Evolutionary conservation across 2,329 filamentous ascomycete genomes (phyloP).

Genomic region (Macrophomina pseudophaseolina): DNA sequence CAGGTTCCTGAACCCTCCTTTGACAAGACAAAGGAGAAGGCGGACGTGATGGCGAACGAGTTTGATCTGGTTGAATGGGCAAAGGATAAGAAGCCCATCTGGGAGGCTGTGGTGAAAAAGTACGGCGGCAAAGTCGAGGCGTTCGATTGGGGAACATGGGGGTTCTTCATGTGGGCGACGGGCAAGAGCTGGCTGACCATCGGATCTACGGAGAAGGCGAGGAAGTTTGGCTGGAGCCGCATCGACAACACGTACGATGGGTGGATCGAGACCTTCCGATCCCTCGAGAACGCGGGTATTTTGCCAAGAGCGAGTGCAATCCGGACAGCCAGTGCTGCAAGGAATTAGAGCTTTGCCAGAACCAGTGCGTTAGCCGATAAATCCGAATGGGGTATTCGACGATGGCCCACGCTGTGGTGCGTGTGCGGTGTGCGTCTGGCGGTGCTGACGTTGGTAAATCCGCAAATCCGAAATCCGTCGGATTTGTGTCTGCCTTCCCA

Average conservation of each 20-base stretch:
- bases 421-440: not conserved
- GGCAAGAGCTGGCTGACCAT: conserved; percentile 22
- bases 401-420: not conserved
- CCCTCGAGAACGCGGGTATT: conserved; percentile 15
- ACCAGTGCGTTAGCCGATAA: conserved; percentile 1
- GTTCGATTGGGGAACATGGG: conserved; percentile 14
- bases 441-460: not conserved
- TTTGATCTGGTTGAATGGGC: conserved; percentile 11
- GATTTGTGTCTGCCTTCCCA: not conserved
- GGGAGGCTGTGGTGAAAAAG: conserved; percentile 10
- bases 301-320: not conserved
- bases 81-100: conserved; percentile 10
- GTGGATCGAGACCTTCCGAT: conserved; percentile 18
- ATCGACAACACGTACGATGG: conserved; percentile 8
- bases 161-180: conserved; percentile 14
- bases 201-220: not conserved
- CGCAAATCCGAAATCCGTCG: conserved; percentile 14
- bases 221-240: conserved; percentile 7
- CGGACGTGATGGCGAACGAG: conserved; percentile 6
- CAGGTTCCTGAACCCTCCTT: not conserved
- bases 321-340: not conserved
- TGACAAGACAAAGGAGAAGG: conserved; percentile 7
- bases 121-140: not conserved
- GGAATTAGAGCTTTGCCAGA: not conserved
- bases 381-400: not conserved